Base-by-base conservation (phyloP, 257 asterid genomes). In the Capsicum baccatum region DNA sequence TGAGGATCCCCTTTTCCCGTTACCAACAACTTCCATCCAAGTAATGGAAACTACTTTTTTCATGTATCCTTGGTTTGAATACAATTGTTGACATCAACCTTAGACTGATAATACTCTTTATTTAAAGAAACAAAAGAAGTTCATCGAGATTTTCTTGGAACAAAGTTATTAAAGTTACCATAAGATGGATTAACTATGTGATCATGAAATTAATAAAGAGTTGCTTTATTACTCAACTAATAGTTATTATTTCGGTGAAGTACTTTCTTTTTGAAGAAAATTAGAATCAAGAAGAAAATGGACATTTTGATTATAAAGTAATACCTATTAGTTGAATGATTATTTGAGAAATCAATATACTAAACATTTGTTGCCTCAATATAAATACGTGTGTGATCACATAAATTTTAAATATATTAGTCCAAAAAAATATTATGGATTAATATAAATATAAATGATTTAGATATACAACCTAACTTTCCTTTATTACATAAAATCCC, bases 1-100 rank as follows among this genome's bases (percentile, higher is more conserved):
- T 68, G 1, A 26, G 63, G 42, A 6, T 76, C 63, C 21, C 5
- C 62, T 78, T 78, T 78, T 54, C 6, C 47, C 64, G 14, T 78
- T 78, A 33, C 81, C 50, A 78, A 78, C 50, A 78, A 78, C 64
- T 26, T 54, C 60, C 48, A 78, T 52, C 48, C 81, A 54, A 47
- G 7, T 54, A 76, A 26, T 52, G 81, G 21, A 26, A 14, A 52
- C 64, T 26, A 76, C 26, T 8, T 76, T 76, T 76, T 52, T 21
- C 81, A 52, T 52, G 14, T 21, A 50, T 50, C 62, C 47, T 50
- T 21, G 13, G n/a, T 74, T 74, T 62, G 39, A 52, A 6, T 74
- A 21, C 47, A 13, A 12, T 52, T 50, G 62, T 50, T 74, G 81
- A 74, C 48, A 52, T 76, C 63, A 50, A 9, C 81, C 63, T 26